Evolutionary conservation across 768 basidiomycete species (phyloP), one percentile per base, ranked within the genome.

Genomic region (Clavaria fumosa): DNA sequence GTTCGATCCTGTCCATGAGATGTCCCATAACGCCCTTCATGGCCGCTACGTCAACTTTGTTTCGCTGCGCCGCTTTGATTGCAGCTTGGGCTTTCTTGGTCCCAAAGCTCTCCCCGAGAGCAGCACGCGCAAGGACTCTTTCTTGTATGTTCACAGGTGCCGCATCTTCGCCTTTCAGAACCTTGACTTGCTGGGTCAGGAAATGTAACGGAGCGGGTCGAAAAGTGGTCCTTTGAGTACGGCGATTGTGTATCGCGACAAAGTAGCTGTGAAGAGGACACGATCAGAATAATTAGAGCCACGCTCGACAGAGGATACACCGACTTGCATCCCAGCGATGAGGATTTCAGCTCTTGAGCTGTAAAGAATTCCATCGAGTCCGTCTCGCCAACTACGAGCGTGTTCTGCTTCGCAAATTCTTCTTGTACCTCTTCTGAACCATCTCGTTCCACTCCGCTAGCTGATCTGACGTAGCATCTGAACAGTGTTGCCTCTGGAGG

Each of bases 81-180:
- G 74, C 76, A 7, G 74, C 72, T 55, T 86, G 81, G 31, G 89
- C 86, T 53, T 95, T 97, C 60, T 89, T 85, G 18, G 90, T 93
- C 15, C 93, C 93, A 45, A 99, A 99, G 1, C 82, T 73, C 54
- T 89, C 79, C 22, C 93, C 90, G 1, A 99, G 70, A n/a, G 72
- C 65, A 38, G 71, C 82, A 28, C 78, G 69, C 11, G 78, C 78
- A 35, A 76, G 67, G 27, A 68, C 59, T 40, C 69, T 74, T 41
- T 75, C 69, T 33, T 63, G 47, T 34, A 70, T 59, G 6, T 62
- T 55, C 11, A 73, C 67, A 5, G 67, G 67, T 9, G 63, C 57
- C 3, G 68, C 57, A 10, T 70, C 61, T 12, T 64, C 54, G 26
- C 75, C 66, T 56, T 90, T 89, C 32, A 93, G 64, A 5, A 80